phyloP scores from a whole-genome alignment of 1,284 basidiomycete species.

The Cryptococcus sp. region DNA sequence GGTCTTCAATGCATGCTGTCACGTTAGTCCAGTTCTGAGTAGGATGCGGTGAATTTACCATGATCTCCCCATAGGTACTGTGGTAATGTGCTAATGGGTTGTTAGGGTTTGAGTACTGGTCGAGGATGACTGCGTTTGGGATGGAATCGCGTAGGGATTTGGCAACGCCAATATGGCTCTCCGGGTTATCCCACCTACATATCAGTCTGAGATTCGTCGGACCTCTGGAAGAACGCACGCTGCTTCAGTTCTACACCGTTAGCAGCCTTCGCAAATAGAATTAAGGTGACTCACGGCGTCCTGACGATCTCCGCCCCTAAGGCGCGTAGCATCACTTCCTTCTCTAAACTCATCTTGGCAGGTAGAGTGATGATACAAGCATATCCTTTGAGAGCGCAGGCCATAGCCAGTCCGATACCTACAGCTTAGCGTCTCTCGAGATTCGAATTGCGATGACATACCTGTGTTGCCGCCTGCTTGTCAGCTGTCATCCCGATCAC shows the following conservation, averaged over 20 bases:
- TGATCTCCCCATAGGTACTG: constrained; percentile 84
- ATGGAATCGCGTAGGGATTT: constrained; percentile 71
- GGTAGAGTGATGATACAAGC: constrained; percentile 84
- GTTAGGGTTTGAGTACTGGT: constrained; percentile 71
- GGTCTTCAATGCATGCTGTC: constrained; percentile 41
- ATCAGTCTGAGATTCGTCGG: background rate
- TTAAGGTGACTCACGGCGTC: constrained; percentile 66
- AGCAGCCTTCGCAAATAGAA: constrained; percentile 5
- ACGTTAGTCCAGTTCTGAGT: background rate
- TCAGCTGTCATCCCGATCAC: background rate
- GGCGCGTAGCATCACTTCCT: constrained; percentile 85
- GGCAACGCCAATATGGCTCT: constrained; percentile 85
- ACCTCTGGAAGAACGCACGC: constrained; percentile 17
- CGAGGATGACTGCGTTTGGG: constrained; percentile 80
- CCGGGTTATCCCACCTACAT: constrained; percentile 54
- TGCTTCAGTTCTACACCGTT: constrained; percentile 35
- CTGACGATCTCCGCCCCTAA: constrained; percentile 91
- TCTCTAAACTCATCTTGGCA: constrained; percentile 95
- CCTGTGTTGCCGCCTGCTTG: constrained; percentile 77
- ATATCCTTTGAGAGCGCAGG: constrained; percentile 61
- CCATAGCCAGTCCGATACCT: constrained; percentile 89
- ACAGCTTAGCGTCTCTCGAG: background rate
- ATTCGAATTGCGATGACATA: constrained; percentile 41
- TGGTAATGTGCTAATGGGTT: constrained; percentile 87
- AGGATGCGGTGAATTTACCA: constrained; percentile 47